Evolutionary conservation across 2,329 filamentous ascomycete genomes (phyloP).

Genomic region (Aurifilum marmelostoma): DNA sequence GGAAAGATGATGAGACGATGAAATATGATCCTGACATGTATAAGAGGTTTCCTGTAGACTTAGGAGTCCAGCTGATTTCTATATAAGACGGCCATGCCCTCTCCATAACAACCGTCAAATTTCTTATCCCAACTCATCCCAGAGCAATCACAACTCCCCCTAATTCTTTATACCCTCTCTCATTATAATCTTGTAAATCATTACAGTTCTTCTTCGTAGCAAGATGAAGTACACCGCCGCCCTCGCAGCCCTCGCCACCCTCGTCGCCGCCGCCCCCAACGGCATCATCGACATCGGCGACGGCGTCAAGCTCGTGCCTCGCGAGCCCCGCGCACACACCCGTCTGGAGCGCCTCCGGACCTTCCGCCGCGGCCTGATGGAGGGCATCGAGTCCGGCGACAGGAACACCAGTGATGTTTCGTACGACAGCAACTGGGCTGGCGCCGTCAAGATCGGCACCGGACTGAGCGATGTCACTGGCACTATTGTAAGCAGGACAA

Average conservation of each 20-base stretch:
- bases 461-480: constrained; percentile 57
- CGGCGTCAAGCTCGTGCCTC: constrained; percentile 47
- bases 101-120: not conserved
- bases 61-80: not conserved
- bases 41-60: not conserved
- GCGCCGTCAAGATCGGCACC: constrained; percentile 56
- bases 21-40: not conserved
- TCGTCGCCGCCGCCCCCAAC: constrained; percentile 43
- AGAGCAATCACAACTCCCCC: not conserved
- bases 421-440: constrained; percentile 63
- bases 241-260: constrained; percentile 40
- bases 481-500: constrained; percentile 42
- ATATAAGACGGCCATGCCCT: not conserved
- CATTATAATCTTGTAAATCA: not conserved
- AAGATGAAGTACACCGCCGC: constrained; percentile 55
- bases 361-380: constrained; percentile 37
- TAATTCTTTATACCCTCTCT: not conserved
- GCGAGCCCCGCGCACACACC: constrained; percentile 39
- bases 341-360: constrained; percentile 35
- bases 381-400: constrained; percentile 36
- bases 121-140: not conserved
- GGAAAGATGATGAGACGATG: not conserved
- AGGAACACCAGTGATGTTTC: constrained; percentile 47
- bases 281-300: constrained; percentile 48
- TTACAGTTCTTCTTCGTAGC: constrained; percentile 10